Evolutionary conservation across 225 moss, liverwort and hornwort species (phyloP), one percentile per base, ranked within the genome.

Genomic region (Pleurozium schreberi): DNA sequence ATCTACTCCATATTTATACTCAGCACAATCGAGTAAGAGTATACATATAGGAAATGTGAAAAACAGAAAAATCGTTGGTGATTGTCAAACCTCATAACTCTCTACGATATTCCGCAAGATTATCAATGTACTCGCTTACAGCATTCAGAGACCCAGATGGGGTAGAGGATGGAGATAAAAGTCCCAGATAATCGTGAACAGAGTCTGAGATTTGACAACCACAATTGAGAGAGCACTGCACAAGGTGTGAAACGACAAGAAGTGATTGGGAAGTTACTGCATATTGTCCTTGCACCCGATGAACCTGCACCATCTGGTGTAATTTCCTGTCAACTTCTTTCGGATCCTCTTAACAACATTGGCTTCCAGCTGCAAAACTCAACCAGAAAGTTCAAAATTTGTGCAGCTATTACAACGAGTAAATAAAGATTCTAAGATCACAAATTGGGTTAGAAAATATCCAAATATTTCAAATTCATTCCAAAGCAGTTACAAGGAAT

Each of bases 241-340:
- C 59, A 88, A 82, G 64, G 60, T 70, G 45, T 66, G 59, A 77
- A 85, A 90, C 69, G 65, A 82, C 82, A 88, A 62, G 52, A 70
- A 88, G 78, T 69, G 87, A n/a, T 89, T 69, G 75, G 34, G 74
- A 83, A 65, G 45, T 91, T 92, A 94, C 94, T 83, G 91, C 83
- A 94, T 85, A 86, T 93, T 91, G 89, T 89, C 90, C 21, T 90
- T 88, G 86, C 83, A 80, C 64, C 93, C 95, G 69, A 98, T 90
- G 88, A 97, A 98, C 87, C 94, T 96, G 92, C 96, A 96, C 98
- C 98, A 98, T 83, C 91, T 92, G 43, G 92, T 87, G 85, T 98
- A 98, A 91, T 98, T 98, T 88, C 93, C 96, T 30, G 97, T 97
- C 78, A 97, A 52, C 90, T 97, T 97, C 89, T 90, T 91, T 65